Base-by-base conservation (phyloP, 306 rosid genomes). In the Dryas octopetala region DNA sequence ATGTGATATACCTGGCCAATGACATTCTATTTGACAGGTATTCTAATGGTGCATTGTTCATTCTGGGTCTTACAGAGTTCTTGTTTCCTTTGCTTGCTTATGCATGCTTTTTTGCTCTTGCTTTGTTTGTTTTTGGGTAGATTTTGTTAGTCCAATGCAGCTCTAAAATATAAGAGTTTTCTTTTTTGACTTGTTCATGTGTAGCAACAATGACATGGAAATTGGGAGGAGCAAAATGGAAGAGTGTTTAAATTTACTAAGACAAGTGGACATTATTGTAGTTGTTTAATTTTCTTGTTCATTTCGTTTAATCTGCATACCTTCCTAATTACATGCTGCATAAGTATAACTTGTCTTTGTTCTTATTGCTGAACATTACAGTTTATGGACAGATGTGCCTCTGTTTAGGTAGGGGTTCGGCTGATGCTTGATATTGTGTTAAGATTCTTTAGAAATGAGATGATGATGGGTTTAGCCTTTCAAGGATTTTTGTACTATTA, bases 11-110 rank as follows among this genome's bases (percentile, higher is more conserved):
- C 82, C 96, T 95, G 45, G 93, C 92, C 73, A 95, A 92, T 82
- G 97, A 95, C 86, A 92, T 92, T 80, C 92, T 95, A 81, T 95
- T 95, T 71, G 97, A 92, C 86, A 88, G 97, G 97, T 91, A 82
- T 40, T 46, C 8, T 16, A 69, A 26, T 66, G 8, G 60, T 23
- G 57, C 9, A 9, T 46, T 65, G 47, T 45, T 7, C 26, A 43
- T 71, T 64, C 26, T 10, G 44, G 65, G 14, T 71, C 10, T 55
- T 68, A 19, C 16, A 66, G 46, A 46, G 8, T 66, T 64, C 9
- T 57, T 16, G 16, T 52, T 44, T 54, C 19, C 16, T 53, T 16
- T 62, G 19, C 43, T 38, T 38, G 43, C 70, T 9, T 26, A 59
- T 16, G 38, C 14, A 40, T 70, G 52, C 38, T 52, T 23, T 78